Conservation (phyloP, 192 early-diverging fungal species). For the Backusella liffmaniae region DNA sequence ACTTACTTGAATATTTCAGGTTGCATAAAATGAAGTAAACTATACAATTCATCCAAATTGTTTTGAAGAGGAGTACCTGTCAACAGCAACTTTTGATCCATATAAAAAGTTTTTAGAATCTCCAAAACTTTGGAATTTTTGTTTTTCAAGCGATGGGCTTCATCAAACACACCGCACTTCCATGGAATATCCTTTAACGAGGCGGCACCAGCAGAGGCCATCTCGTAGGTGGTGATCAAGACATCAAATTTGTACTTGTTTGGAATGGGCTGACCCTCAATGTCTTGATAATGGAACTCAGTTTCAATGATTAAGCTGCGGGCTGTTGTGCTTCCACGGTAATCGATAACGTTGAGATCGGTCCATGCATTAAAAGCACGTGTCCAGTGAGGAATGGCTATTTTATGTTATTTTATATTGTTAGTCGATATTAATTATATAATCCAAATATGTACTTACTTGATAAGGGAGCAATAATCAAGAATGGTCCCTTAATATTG, state of each 20-base stretch:
- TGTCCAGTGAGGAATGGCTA: conserved; percentile 57
- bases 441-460: conserved; percentile 26
- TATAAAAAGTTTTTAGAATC: conserved; percentile 67
- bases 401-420: background rate
- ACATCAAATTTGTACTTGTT: conserved; percentile 59
- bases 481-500: conserved; percentile 70
- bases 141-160: conserved; percentile 84
- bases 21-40: conserved; percentile 77
- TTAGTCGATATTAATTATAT: background rate
- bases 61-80: conserved; percentile 89
- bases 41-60: conserved; percentile 78
- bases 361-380: conserved; percentile 73
- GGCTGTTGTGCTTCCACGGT: conserved; percentile 65
- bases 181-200: conserved; percentile 72
- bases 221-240: conserved; percentile 60
- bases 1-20: conserved; percentile 62
- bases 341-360: conserved; percentile 67
- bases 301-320: conserved; percentile 79
- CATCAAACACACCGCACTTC: conserved; percentile 76
- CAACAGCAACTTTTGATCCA: conserved; percentile 76
- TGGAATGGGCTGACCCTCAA: conserved; percentile 45
- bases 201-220: conserved; percentile 54
- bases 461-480: conserved; percentile 62
- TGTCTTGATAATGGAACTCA: conserved; percentile 71
- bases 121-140: conserved; percentile 78